Evolutionary conservation across 331 rosid genomes (phyloP), one percentile per base, ranked within the genome.

Genomic region (Dryas integrifolia): DNA sequence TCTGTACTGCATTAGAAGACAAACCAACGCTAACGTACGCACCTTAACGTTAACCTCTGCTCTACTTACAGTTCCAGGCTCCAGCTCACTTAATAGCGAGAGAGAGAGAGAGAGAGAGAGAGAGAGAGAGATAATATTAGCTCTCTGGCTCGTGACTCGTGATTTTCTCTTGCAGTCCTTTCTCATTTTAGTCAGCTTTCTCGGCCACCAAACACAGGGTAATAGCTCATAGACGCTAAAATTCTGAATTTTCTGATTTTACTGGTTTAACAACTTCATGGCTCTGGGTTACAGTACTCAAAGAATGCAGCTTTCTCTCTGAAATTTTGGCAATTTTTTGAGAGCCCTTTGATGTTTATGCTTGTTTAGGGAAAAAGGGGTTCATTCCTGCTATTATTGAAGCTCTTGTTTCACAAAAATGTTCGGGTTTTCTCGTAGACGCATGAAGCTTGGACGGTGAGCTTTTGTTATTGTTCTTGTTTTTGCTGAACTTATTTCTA

Each of bases 391-490:
- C 39, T 44, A 11, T 58, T 44, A 11, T 58, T 40, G 63, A 77
- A 71, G 74, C 48, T 69, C 16, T 40, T 67, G 70, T 63, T 38
- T 49, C 52, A 24, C 45, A 69, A 87, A 79, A 16, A 92, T 92
- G 98, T 89, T 93, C 76, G 86, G 94, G 6, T 90, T 93, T 81
- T 85, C 96, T 80, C 97, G 98, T 66, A 84, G 96, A 77, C 97
- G 97, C 59, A 80, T 74, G 87, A 93, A 90, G 86, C 88, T 81
- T 67, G 96, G 89, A 72, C 85, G 96, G 97, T 90, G 75, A 71
- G 82, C 11, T 51, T 47, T 51, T 63, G 48, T 49, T 26, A 6
- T 58, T 43, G 45, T 7, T 61, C 45, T 6, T 15, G 15, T 46
- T 67, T 56, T 47, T 55, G 60, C 4, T 65, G 35, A 30, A 30